Percentiles rank a stretch among this genome's conserved stretches.
phyloP scores from a whole-genome alignment of 1,284 basidiomycete species.

The Somion occarium region DNA sequence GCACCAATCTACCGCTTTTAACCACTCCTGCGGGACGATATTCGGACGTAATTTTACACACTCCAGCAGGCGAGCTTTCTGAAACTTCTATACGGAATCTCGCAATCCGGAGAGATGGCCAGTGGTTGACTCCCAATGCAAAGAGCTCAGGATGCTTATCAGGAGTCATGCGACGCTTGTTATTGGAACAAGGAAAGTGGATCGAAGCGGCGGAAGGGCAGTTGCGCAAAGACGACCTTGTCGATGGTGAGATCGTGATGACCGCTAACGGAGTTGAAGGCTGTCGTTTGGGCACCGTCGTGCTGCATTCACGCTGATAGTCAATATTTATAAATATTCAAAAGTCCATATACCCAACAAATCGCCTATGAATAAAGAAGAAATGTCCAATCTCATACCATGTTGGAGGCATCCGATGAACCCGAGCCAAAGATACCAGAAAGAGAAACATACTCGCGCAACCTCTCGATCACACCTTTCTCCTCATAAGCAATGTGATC shows the following conservation, averaged over 20 bases:
- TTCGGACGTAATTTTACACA: slow-evolving; percentile 63
- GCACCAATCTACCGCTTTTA: slow-evolving; percentile 39
- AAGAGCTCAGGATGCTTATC: slow-evolving; percentile 56
- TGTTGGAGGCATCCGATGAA: too few relatives aligned
- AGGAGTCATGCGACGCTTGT: slow-evolving; percentile 61
- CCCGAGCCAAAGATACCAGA: too few relatives aligned
- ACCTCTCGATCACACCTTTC: too few relatives aligned
- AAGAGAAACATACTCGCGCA: too few relatives aligned
- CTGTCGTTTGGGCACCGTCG: slow-evolving; percentile 43
- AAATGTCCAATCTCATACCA: too few relatives aligned
- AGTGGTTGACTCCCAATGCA: slow-evolving; percentile 62
- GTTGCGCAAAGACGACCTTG: slow-evolving; percentile 40
- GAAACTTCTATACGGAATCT: slow-evolving; percentile 70
- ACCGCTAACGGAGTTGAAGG: slow-evolving; percentile 69
- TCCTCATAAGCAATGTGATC: too few relatives aligned
- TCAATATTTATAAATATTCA: too few relatives aligned
- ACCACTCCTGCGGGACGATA: slow-evolving; percentile 20
- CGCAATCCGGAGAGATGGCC: slow-evolving; percentile 43
- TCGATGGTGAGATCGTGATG: slow-evolving; percentile 56
- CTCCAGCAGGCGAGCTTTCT: slow-evolving; percentile 41
- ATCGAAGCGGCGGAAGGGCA: slow-evolving; percentile 37
- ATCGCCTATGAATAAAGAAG: too few relatives aligned
- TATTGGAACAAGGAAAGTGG: slow-evolving; percentile 56
- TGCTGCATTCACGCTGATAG: background rate
- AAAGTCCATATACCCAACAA: too few relatives aligned